These are phyloP conservation scores for Nicotiana undulata DNA, from an alignment of 257 asterid species.

Conservation along the genomic window DNA sequence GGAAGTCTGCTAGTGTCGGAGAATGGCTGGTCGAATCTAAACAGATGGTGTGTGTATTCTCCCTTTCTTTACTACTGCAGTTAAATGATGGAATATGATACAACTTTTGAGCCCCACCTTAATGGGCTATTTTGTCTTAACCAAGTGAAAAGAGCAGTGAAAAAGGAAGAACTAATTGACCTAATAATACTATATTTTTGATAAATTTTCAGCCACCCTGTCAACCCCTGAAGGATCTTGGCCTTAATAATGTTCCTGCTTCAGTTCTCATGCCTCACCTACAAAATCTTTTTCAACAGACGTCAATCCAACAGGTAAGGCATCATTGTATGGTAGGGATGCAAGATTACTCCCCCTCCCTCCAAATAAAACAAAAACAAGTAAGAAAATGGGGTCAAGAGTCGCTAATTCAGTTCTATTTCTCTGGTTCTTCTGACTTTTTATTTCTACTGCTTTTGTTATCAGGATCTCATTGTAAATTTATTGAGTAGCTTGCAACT, in stretches of 20 bases:
- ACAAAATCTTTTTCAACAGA: slow-evolving; percentile 92
- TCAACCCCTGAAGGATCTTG: slow-evolving; percentile 52
- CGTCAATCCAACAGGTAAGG: slow-evolving; percentile 78
- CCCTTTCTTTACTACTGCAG: slow-evolving; percentile 7
- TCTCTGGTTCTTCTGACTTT: neutral
- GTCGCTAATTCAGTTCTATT: neutral
- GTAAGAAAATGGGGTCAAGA: neutral
- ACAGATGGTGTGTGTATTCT: slow-evolving; percentile 53
- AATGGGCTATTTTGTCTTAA: neutral
- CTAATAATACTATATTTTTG: neutral
- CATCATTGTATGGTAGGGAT: neutral
- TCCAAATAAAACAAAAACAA: neutral
- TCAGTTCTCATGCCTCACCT: slow-evolving; percentile 90
- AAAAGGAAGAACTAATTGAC: neutral
- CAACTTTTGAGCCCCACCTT: neutral
- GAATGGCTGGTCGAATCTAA: slow-evolving; percentile 77
- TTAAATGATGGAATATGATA: slow-evolving; percentile 11
- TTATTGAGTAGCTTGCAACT: slow-evolving; percentile 74
- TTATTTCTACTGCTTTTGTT: neutral
- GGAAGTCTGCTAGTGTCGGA: slow-evolving; percentile 96
- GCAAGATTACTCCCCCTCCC: neutral
- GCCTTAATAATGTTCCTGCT: slow-evolving; percentile 52
- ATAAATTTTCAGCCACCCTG: slow-evolving; percentile 55
- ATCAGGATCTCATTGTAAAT: slow-evolving; percentile 82
- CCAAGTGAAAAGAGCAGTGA: neutral